phyloP scores from a whole-genome alignment of 139 green algal species.

The Haematococcus lacustris region DNA sequence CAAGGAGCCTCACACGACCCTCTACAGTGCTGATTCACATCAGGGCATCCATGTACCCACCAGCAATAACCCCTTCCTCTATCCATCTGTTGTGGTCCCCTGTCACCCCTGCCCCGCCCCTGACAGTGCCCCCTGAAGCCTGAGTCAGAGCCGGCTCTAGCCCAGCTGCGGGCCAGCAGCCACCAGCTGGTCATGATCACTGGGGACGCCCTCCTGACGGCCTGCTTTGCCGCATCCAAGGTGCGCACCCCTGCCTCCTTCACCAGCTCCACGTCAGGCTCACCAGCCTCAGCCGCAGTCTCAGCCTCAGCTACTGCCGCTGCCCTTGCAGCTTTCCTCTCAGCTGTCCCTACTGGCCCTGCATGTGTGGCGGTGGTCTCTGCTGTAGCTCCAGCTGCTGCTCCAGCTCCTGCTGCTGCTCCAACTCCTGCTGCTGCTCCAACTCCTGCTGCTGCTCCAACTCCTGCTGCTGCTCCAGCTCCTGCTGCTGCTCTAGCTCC shows the following conservation, averaged over 20 bases:
- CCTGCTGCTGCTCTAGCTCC: no score
- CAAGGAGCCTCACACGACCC: no score
- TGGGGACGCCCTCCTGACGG: slow-evolving; percentile 82
- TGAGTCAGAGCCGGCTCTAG: slow-evolving; percentile 74
- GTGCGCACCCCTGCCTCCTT: not conserved
- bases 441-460: no score
- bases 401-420: not conserved
- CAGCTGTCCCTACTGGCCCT: not conserved
- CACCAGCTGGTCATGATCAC: slow-evolving; percentile 96
- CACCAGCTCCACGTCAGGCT: no score
- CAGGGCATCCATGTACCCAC: no score
- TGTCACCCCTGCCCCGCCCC: no score
- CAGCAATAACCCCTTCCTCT: no score
- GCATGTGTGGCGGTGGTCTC: not conserved
- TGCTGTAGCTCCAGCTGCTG: not conserved
- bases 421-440: no score
- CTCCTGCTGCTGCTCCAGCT: no score
- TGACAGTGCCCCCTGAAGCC: slow-evolving; percentile 75
- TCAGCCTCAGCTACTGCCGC: not conserved
- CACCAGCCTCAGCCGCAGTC: not conserved
- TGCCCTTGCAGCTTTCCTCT: not conserved
- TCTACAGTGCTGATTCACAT: no score
- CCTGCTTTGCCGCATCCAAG: slow-evolving; percentile 57
- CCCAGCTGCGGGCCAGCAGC: slow-evolving; percentile 51
- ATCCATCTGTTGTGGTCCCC: no score